Evolutionary conservation across 108 stramenopile species (phyloP).

Genomic region (Fragilariopsis cylindrus): DNA sequence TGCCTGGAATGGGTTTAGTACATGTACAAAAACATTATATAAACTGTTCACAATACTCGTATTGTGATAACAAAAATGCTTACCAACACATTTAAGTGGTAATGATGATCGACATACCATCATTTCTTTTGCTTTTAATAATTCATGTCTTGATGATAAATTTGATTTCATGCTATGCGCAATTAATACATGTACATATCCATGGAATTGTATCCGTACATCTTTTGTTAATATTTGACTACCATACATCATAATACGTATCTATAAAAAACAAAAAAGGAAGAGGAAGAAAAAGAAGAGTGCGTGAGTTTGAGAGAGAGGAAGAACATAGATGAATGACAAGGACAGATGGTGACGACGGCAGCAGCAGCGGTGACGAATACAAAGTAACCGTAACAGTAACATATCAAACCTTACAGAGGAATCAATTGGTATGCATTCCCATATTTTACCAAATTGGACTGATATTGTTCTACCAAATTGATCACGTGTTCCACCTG

Average conservation of each 20-base stretch:
- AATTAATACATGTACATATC: neutral
- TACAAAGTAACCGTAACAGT: neutral
- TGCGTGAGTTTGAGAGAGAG: too few species aligned
- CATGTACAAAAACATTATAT: neutral
- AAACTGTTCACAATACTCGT: neutral
- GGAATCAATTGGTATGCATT: neutral
- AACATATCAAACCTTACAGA: neutral
- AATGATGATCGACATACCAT: neutral
- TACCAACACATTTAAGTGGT: neutral
- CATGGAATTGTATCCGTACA: neutral
- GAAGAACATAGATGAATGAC: too few species aligned
- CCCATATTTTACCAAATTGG: neutral
- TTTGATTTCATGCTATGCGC: neutral
- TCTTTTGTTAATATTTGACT: neutral
- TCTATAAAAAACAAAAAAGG: neutral
- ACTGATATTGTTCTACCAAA: neutral
- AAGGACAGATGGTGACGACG: too few species aligned
- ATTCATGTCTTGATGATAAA: neutral
- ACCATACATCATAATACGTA: neutral
- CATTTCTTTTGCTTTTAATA: neutral
- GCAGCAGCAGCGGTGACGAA: neutral
- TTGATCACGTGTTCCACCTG: neutral
- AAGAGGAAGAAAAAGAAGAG: too few species aligned
- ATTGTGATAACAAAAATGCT: conserved; percentile 18
- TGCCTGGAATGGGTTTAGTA: neutral